Conservation (phyloP, 352 stramenopile species). For the Globisporangium lucens region DNA sequence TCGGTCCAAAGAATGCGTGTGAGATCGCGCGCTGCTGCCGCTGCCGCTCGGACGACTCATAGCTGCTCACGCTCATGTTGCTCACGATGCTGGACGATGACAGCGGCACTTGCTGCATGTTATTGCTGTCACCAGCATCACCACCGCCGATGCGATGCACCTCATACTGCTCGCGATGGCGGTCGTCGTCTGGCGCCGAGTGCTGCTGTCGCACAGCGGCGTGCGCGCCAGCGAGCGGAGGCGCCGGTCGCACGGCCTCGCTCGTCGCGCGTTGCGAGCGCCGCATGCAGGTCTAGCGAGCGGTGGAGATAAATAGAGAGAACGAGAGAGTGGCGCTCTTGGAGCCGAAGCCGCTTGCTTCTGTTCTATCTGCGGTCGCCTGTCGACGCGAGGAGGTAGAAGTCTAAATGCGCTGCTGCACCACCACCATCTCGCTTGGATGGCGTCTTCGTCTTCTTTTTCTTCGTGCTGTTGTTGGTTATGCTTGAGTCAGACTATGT, state of each 20-base stretch:
- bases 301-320: neutral
- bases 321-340: neutral
- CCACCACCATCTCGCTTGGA: neutral
- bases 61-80: conserved; percentile 53
- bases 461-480: conserved; percentile 1
- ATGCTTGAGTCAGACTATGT: neutral
- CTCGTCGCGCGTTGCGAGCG: conserved; percentile 11
- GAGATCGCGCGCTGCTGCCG: conserved; percentile 31
- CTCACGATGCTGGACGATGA: conserved; percentile 31
- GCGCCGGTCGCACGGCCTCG: conserved; percentile 3
- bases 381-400: neutral
- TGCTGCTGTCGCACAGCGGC: conserved; percentile 2
- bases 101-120: neutral
- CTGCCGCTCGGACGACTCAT: conserved; percentile 43
- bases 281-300: conserved; percentile 4
- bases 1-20: conserved; percentile 37
- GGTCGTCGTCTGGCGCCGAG: neutral
- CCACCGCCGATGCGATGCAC: conserved; percentile 4
- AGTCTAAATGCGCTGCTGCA: neutral
- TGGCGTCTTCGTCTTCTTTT: neutral
- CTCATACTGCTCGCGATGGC: neutral
- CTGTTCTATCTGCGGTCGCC: neutral
- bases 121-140: neutral
- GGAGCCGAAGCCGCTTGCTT: neutral
- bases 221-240: neutral